Evolutionary conservation across 345 rosid species (phyloP).

Genomic region (Trapa incisa): DNA sequence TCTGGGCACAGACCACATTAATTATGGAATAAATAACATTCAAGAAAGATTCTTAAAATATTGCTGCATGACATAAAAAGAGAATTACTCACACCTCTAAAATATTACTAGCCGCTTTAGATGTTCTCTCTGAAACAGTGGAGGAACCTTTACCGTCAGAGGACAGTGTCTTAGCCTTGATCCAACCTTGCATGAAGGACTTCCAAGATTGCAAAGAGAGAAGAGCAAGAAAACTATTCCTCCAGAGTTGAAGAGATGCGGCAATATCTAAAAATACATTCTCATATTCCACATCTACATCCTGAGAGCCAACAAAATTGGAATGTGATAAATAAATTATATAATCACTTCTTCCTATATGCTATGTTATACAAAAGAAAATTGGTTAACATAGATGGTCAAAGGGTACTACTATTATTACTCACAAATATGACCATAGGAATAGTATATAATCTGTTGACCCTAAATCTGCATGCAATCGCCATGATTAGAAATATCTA

Average conservation of each 20-base stretch:
- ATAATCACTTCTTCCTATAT: background rate
- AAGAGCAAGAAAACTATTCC: slow-evolving; percentile 67
- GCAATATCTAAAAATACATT: slow-evolving; percentile 53
- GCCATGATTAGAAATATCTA: background rate
- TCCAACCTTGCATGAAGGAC: slow-evolving; percentile 76
- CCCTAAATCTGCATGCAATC: background rate
- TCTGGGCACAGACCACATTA: slow-evolving; percentile 26
- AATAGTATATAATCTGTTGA: background rate
- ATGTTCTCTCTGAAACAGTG: slow-evolving; percentile 36
- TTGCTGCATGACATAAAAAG: background rate
- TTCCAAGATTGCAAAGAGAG: slow-evolving; percentile 85
- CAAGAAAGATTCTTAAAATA: background rate
- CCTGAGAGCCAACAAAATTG: slow-evolving; percentile 33
- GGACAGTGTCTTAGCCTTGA: slow-evolving; percentile 41
- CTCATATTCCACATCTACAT: slow-evolving; percentile 45
- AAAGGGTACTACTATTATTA: background rate
- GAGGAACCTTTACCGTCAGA: slow-evolving; percentile 33
- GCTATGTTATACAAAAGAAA: slow-evolving; percentile 10
- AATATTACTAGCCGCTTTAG: slow-evolving; percentile 71
- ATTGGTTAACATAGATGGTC: background rate
- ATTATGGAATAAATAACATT: background rate
- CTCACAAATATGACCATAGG: background rate
- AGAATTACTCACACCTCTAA: slow-evolving; percentile 47
- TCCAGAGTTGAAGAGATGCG: slow-evolving; percentile 64
- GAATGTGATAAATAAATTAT: background rate